Evolutionary conservation across 2,329 filamentous ascomycete species (phyloP).

Genomic region (Monosporascus cannonballus): DNA sequence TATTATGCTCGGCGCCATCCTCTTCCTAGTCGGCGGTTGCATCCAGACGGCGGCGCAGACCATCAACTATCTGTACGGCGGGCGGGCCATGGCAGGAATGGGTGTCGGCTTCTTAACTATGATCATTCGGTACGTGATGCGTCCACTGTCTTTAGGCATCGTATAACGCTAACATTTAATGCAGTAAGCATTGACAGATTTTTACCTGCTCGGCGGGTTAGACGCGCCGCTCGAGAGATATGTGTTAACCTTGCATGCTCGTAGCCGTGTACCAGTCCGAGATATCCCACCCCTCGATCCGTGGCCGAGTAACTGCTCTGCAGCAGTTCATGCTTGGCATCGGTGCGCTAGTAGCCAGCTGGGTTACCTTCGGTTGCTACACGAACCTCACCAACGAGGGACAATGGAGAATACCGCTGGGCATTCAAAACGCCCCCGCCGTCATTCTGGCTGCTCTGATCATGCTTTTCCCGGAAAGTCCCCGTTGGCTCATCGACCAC

Average conservation of each 20-base stretch:
- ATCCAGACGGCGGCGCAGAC: constrained; percentile 64
- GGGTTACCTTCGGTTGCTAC: constrained; percentile 60
- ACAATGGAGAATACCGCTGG: constrained; percentile 54
- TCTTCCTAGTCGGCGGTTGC: constrained; percentile 67
- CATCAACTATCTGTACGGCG: constrained; percentile 59
- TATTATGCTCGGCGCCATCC: constrained; percentile 62
- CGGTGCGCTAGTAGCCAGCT: constrained; percentile 64
- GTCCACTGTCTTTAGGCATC: constrained; percentile 37
- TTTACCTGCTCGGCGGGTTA: neutral
- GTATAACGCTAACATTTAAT: constrained; percentile 25
- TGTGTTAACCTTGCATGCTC: constrained; percentile 14
- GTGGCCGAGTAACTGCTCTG: constrained; percentile 66
- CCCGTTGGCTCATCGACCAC: constrained; percentile 71
- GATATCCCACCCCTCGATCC: constrained; percentile 70
- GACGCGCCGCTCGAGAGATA: neutral
- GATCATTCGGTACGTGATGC: constrained; percentile 30
- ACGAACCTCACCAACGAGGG: constrained; percentile 21
- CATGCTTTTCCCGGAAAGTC: constrained; percentile 62
- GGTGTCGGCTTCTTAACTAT: constrained; percentile 43
- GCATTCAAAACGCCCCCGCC: constrained; percentile 67
- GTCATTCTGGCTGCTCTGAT: constrained; percentile 60
- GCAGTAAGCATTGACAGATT: constrained; percentile 5
- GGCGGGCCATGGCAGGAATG: constrained; percentile 62
- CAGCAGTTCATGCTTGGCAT: constrained; percentile 82
- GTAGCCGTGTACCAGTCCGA: constrained; percentile 68